These are phyloP conservation scores for Ceratorhiza oryzae-sativae DNA, from an alignment of 1,284 basidiomycete species.

Conservation along the genomic window DNA sequence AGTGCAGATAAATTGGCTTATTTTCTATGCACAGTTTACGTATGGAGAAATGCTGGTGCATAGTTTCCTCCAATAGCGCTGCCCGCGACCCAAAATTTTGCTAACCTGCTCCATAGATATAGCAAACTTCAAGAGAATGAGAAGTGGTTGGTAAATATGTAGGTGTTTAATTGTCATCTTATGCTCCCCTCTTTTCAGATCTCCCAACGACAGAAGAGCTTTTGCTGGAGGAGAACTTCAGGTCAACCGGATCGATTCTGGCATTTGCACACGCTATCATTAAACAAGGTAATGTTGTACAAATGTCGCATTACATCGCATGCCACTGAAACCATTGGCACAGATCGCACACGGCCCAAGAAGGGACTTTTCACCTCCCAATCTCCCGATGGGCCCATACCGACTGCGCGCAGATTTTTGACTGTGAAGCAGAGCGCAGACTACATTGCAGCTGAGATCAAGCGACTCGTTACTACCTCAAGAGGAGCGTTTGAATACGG, in stretches of 20 bases:
- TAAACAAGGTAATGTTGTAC: conserved; percentile 65
- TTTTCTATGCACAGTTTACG: conserved; percentile 65
- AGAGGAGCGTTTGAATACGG: conserved; percentile 76
- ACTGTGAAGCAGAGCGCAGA: conserved; percentile 64
- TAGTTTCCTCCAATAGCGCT: not conserved
- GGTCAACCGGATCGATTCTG: conserved; percentile 82
- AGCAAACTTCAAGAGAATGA: conserved; percentile 77
- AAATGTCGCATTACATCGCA: too few species aligned
- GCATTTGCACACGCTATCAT: conserved; percentile 79
- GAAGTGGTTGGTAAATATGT: conserved; percentile 62
- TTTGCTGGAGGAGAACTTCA: conserved; percentile 86
- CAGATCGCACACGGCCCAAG: not conserved
- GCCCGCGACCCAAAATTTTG: too few species aligned
- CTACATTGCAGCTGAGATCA: conserved; percentile 83
- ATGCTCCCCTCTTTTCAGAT: conserved; percentile 55
- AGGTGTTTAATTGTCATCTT: too few species aligned
- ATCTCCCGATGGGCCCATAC: conserved; percentile 14
- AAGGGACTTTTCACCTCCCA: conserved; percentile 11
- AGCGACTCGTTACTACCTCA: conserved; percentile 73
- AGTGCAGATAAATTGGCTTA: too few species aligned
- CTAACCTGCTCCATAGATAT: conserved; percentile 48
- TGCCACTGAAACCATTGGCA: not conserved
- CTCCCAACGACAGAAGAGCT: conserved; percentile 72
- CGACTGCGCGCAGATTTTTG: not conserved
- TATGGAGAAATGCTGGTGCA: conserved; percentile 79